These are phyloP conservation scores for Alternaria solani DNA, from an alignment of 2,329 filamentous ascomycete species.

Conservation along the genomic window DNA sequence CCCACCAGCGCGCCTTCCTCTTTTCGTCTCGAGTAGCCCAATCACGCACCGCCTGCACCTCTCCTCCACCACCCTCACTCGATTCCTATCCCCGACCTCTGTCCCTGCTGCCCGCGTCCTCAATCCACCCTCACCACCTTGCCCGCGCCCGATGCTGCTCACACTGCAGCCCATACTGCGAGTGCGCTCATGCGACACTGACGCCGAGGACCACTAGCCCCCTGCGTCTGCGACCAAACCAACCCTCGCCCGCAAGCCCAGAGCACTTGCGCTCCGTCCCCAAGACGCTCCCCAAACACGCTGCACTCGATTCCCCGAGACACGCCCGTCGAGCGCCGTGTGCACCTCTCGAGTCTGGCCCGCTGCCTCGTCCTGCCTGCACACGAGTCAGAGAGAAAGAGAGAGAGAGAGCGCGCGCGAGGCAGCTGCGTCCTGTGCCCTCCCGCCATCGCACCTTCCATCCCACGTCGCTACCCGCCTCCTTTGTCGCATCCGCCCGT, in stretches of 20 bases:
- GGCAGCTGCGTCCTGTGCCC: constrained; percentile 15
- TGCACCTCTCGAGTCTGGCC: constrained; percentile 1
- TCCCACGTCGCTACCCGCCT: constrained; percentile 12
- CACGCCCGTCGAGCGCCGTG: not conserved
- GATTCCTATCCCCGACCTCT: constrained; percentile 6
- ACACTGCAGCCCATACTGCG: constrained; percentile 34
- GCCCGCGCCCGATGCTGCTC: constrained; percentile 42
- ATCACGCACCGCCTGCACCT: constrained; percentile 17
- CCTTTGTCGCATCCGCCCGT: constrained; percentile 15
- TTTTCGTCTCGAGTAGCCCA: constrained; percentile 21
- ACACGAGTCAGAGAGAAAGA: not conserved
- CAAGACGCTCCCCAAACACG: constrained; percentile 2
- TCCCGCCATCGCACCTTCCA: constrained; percentile 14
- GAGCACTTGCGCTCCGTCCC: constrained; percentile 8
- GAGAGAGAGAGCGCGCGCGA: not conserved
- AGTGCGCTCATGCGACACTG: constrained; percentile 47
- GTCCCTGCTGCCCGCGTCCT: constrained; percentile 5
- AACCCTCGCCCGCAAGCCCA: not conserved
- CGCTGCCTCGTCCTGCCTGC: constrained; percentile 2
- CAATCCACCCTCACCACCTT: constrained; percentile 4
- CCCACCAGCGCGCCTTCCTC: constrained; percentile 10
- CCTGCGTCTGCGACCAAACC: constrained; percentile 20
- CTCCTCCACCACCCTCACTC: constrained; percentile 13
- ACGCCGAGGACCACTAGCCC: constrained; percentile 29
- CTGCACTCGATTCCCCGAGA: constrained; percentile 2